These are phyloP conservation scores for Malus sieversii DNA, from an alignment of 306 rosid genomes.

Conservation along the genomic window DNA sequence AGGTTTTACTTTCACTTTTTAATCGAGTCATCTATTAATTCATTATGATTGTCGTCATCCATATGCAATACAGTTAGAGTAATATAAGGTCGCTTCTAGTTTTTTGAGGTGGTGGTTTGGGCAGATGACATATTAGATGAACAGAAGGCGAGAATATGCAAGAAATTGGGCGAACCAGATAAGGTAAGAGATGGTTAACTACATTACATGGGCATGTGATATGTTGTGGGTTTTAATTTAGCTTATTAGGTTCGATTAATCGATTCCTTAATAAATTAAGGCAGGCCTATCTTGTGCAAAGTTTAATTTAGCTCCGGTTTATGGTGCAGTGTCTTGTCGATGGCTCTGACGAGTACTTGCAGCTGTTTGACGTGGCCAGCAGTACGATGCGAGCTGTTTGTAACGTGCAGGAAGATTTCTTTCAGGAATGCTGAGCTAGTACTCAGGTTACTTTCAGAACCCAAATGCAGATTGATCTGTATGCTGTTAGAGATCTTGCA, in stretches of 20 bases:
- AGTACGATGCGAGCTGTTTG: constrained; percentile 53
- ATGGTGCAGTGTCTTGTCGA: constrained; percentile 72
- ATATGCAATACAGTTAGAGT: background rate
- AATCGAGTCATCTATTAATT: background rate
- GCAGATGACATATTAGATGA: constrained; percentile 71
- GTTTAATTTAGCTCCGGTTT: constrained; percentile 18
- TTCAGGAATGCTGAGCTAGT: constrained; percentile 24
- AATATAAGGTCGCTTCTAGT: constrained; percentile 32
- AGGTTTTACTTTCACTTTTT: constrained; percentile 33
- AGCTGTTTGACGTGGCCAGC: constrained; percentile 79
- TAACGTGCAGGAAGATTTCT: constrained; percentile 56
- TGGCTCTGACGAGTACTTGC: constrained; percentile 87
- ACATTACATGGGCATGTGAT: background rate
- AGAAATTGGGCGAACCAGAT: constrained; percentile 81
- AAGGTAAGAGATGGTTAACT: constrained; percentile 34
- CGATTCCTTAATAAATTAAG: background rate
- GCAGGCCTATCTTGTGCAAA: background rate
- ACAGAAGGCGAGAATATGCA: constrained; percentile 84
- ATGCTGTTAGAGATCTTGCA: constrained; percentile 5
- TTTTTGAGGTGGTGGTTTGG: constrained; percentile 66
- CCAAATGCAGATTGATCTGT: background rate
- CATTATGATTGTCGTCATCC: background rate
- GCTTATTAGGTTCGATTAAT: background rate
- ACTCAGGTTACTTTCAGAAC: background rate
- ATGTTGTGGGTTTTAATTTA: background rate